A percentile compares a stretch with the other conserved stretches of the same genome.
These are phyloP conservation scores for Fomitopsis palustris DNA, from an alignment of 1,284 basidiomycete species.

Conservation along the genomic window DNA sequence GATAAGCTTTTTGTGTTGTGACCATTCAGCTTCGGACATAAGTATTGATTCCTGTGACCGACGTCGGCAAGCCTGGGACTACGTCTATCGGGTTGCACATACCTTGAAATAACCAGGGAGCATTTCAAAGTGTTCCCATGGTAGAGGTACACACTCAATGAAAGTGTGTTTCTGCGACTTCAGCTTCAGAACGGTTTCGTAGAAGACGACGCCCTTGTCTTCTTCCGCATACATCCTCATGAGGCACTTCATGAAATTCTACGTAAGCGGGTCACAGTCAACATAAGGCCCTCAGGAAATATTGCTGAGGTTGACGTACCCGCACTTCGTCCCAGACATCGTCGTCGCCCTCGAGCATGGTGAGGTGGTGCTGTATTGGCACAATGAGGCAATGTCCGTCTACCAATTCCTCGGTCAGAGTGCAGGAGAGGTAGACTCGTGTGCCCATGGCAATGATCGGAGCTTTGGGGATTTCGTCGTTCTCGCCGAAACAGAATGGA, in stretches of 20 bases:
- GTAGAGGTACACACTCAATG: conserved; percentile 91
- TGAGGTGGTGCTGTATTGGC: conserved; percentile 91
- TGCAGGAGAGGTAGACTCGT: conserved; percentile 85
- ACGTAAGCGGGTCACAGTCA: background rate
- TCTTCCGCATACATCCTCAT: conserved; percentile 92
- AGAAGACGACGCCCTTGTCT: conserved; percentile 90
- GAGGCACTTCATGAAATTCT: conserved; percentile 99
- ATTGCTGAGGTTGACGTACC: conserved; percentile 49
- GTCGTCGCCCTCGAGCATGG: conserved; percentile 91
- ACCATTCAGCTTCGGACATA: conserved; percentile 92
- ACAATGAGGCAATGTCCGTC: conserved; percentile 93
- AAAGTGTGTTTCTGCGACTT: conserved; percentile 87
- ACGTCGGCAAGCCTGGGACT: background rate
- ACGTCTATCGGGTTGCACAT: conserved; percentile 10
- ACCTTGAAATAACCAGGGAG: conserved; percentile 94
- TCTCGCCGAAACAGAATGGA: conserved; percentile 86
- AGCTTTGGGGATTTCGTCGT: conserved; percentile 80
- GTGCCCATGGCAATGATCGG: conserved; percentile 90
- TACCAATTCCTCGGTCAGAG: conserved; percentile 81
- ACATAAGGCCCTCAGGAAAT: background rate
- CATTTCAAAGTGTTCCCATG: conserved; percentile 80
- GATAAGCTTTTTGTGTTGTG: conserved; percentile 95
- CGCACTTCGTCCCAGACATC: conserved; percentile 97
- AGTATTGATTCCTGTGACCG: conserved; percentile 80
- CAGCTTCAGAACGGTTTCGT: conserved; percentile 86